Percentiles rank a stretch among this genome's conserved stretches.
phyloP scores from a whole-genome alignment of 2,329 filamentous ascomycete species.

The Rosellinia necatrix region DNA sequence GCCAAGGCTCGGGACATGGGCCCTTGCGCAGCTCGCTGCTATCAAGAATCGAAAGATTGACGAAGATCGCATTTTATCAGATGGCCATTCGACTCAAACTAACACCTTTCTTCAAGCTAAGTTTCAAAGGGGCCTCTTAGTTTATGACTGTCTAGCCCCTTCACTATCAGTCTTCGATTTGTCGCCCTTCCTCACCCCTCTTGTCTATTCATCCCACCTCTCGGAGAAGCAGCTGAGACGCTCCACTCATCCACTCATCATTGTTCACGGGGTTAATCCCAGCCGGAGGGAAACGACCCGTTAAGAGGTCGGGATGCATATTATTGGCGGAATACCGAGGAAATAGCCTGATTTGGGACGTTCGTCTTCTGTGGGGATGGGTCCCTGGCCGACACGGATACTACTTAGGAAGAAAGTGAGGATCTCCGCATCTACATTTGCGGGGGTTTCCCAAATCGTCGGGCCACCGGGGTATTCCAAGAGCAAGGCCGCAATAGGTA shows the following conservation, averaged over 20 bases:
- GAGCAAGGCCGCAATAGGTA: too few species aligned
- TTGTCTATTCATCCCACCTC: neutral
- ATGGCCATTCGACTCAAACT: neutral
- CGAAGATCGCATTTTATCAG: conserved; percentile 32
- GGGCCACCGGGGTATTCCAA: neutral
- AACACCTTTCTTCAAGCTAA: neutral
- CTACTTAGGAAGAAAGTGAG: neutral
- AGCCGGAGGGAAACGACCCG: conserved; percentile 30
- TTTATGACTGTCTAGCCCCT: conserved; percentile 10
- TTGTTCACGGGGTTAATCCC: conserved; percentile 14
- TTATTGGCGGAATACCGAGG: conserved; percentile 17
- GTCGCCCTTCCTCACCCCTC: neutral
- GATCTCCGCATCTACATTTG: conserved; percentile 4
- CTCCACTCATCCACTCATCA: conserved; percentile 8
- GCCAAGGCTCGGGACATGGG: conserved; percentile 32
- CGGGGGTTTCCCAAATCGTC: neutral
- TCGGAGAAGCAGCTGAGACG: conserved; percentile 10
- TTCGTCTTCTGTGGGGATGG: conserved; percentile 8
- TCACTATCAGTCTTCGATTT: neutral
- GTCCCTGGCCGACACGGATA: neutral
- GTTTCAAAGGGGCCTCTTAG: neutral
- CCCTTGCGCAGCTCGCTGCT: conserved; percentile 28
- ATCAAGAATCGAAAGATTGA: conserved; percentile 31
- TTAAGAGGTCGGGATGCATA: conserved; percentile 30
- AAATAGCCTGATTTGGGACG: conserved; percentile 35